Conservation (phyloP, 805 yeast species). For the Hanseniaspora meyeri region DNA sequence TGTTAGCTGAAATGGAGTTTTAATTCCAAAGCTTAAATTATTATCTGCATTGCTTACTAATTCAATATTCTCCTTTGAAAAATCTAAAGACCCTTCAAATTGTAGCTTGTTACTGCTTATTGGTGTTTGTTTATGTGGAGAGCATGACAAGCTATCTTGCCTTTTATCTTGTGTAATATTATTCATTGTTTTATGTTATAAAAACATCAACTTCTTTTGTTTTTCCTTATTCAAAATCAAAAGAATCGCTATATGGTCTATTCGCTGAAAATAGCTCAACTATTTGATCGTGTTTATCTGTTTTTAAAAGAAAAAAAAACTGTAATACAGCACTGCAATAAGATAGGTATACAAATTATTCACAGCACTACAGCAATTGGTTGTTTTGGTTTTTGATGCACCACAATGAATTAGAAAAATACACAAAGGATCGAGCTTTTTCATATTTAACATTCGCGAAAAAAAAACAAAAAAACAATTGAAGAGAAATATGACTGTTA, state of each 20-base stretch:
- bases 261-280: too few species aligned
- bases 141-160: neutral
- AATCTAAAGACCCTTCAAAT: neutral
- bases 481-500: neutral
- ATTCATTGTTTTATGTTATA: neutral
- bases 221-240: too few species aligned
- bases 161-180: neutral
- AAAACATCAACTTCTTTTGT: neutral
- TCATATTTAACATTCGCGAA: neutral
- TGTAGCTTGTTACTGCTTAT: slow-evolving; percentile 1
- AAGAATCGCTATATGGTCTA: too few species aligned
- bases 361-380: neutral
- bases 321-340: too few species aligned
- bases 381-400: neutral
- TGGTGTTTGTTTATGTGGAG: slow-evolving; percentile 3
- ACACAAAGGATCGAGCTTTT: neutral
- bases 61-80: neutral
- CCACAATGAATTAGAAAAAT: too few species aligned
- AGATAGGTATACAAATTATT: too few species aligned
- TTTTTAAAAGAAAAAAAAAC: too few species aligned
- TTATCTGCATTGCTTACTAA: neutral
- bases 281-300: too few species aligned
- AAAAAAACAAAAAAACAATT: neutral
- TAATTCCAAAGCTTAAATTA: neutral
- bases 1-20: slow-evolving; percentile 11